Base-by-base conservation (phyloP, 1,284 basidiomycete species). In the Dichomitus squalens region DNA sequence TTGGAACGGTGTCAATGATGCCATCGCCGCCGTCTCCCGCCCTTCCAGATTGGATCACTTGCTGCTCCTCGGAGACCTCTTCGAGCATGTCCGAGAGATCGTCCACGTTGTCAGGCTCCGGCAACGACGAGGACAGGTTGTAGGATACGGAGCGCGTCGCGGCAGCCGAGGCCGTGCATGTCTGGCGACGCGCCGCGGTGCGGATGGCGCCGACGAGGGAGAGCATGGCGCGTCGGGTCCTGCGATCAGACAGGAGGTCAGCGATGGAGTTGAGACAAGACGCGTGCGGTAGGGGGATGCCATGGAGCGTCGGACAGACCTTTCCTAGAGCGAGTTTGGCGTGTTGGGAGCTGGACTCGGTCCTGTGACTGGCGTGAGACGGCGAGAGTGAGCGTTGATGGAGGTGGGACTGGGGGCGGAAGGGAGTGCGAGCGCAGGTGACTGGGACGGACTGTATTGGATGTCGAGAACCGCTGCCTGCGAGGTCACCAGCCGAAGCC, bases 281-380 rank as follows among this genome's bases (percentile, higher is more conserved):
- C n/a, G 16, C 18, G 40, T 31, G 43, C 34, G n/a, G 35, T 4
- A 33, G 41, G 53, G 14, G 33, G 27, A n/a, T n/a, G n/a, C n/a
- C n/a, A n/a, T n/a, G n/a, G n/a, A n/a, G n/a, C n/a, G n/a, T n/a
- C n/a, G n/a, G n/a, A n/a, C n/a, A n/a, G n/a, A n/a, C n/a, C n/a
- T n/a, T n/a, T n/a, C n/a, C n/a, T n/a, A n/a, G n/a, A n/a, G n/a
- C n/a, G n/a, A n/a, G n/a, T n/a, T n/a, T n/a, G 55, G 36, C 47
- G 41, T 43, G 50, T 12, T 47, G 9, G 55, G 29, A 27, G 40
- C 23, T 21, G 39, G 21, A 33, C 20, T 48, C 55, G 53, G 52
- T 60, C n/a, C 50, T 61, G 59, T 61, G 62, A 61, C 59, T 50
- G 39, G 54, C 55, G 59, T 57, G 62, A 57, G 57, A 61, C 20